Evolutionary conservation across 2,329 filamentous ascomycete genomes (phyloP).

Genomic region (Ceratocystis huliohia): DNA sequence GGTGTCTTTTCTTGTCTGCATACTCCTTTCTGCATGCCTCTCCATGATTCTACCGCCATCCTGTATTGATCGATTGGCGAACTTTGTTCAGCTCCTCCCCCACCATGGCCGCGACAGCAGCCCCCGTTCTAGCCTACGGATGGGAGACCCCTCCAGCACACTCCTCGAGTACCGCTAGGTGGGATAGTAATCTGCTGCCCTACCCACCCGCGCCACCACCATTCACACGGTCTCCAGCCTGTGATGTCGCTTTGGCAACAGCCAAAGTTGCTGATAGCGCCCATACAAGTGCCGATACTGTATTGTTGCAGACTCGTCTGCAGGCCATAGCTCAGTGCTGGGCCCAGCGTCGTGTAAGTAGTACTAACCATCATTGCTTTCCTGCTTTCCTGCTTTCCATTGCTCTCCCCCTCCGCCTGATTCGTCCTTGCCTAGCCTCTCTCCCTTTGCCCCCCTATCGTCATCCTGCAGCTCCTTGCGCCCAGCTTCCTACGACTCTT

Average conservation of each 20-base stretch:
- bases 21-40: not conserved
- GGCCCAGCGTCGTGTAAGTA: not conserved
- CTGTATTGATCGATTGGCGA: not conserved
- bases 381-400: not conserved
- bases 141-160: not conserved
- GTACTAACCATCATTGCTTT: not conserved
- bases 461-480: too few relatives aligned
- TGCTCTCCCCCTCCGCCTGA: not conserved
- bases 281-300: not conserved
- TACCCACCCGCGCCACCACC: not conserved
- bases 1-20: too few relatives aligned
- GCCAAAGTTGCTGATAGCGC: not conserved
- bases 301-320: not conserved
- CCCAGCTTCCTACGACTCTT: too few relatives aligned
- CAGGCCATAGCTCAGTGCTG: conserved; percentile 2
- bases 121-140: not conserved
- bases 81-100: not conserved
- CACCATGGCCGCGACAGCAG: conserved; percentile 7
- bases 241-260: not conserved
- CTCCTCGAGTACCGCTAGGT: not conserved
- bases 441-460: too few relatives aligned
- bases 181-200: not conserved
- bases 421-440: not conserved
- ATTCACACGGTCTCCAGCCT: not conserved
- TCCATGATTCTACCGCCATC: conserved; percentile 6